phyloP scores from a whole-genome alignment of 1,284 basidiomycete species.

The Irpex sp. region DNA sequence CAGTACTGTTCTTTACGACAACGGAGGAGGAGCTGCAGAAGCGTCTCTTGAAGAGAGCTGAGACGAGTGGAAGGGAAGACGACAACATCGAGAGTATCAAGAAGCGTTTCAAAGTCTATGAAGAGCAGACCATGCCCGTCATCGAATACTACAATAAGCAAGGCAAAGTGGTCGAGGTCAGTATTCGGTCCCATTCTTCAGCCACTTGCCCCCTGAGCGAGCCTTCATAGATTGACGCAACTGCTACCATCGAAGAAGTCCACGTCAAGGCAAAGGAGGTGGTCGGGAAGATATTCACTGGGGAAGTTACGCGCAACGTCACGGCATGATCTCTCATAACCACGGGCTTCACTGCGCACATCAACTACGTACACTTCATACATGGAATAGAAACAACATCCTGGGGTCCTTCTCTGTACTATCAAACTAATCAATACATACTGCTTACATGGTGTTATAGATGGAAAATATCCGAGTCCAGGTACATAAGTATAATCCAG shows the following conservation, averaged over 20 bases:
- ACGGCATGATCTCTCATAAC: slow-evolving; percentile 16
- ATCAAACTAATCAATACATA: not conserved
- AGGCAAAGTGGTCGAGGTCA: slow-evolving; percentile 79
- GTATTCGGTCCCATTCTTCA: slow-evolving; percentile 16
- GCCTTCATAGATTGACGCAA: slow-evolving; percentile 68
- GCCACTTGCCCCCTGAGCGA: too few relatives aligned
- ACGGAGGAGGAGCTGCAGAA: slow-evolving; percentile 87
- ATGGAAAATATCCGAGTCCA: not conserved
- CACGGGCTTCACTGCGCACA: not conserved
- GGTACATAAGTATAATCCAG: not conserved
- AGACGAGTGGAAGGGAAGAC: slow-evolving; percentile 95
- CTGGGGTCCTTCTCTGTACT: not conserved
- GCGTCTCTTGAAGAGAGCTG: slow-evolving; percentile 84
- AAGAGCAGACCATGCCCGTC: slow-evolving; percentile 94
- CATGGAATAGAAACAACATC: not conserved
- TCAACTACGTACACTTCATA: not conserved
- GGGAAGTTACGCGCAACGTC: slow-evolving; percentile 23
- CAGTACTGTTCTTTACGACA: slow-evolving; percentile 89
- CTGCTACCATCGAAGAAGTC: slow-evolving; percentile 72
- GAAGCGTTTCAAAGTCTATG: slow-evolving; percentile 95
- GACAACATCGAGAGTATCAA: slow-evolving; percentile 95
- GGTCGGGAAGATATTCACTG: slow-evolving; percentile 41
- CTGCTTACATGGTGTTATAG: not conserved
- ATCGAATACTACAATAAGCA: slow-evolving; percentile 79
- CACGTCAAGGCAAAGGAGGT: slow-evolving; percentile 56